phyloP scores from a whole-genome alignment of 2,329 filamentous ascomycete species.

The Sarocladium brachiariae region DNA sequence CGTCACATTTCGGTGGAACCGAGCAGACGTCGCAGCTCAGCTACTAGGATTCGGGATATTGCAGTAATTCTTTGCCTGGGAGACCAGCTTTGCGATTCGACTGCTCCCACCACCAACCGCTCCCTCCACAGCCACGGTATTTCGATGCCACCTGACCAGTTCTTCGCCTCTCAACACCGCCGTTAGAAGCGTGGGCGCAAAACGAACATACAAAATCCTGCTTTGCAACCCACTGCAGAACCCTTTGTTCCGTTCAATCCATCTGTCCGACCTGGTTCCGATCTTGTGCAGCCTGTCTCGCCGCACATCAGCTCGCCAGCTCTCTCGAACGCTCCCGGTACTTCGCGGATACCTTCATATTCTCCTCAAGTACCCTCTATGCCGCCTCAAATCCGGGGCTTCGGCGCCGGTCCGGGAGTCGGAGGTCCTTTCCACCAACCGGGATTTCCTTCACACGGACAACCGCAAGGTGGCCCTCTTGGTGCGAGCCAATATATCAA shows the following conservation, averaged over 20 bases:
- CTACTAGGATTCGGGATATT: too few relatives aligned
- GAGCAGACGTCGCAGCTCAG: background rate
- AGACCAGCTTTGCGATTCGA: background rate
- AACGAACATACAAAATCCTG: too few relatives aligned
- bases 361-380: conserved; percentile 16
- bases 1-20: background rate
- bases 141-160: background rate
- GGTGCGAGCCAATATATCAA: conserved; percentile 66
- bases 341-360: background rate
- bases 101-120: background rate
- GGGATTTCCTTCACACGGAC: conserved; percentile 46
- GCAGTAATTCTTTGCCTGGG: too few relatives aligned
- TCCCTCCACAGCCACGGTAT: background rate
- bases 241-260: background rate
- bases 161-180: background rate
- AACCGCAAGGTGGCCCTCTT: conserved; percentile 46
- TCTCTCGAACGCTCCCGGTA: background rate
- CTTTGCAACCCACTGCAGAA: background rate
- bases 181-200: background rate
- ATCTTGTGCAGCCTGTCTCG: too few relatives aligned
- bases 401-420: conserved; percentile 30
- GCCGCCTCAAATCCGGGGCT: conserved; percentile 33
- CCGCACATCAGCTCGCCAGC: background rate
- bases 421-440: conserved; percentile 35
- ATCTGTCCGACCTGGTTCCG: background rate